Evolutionary conservation across 1,284 basidiomycete species (phyloP), one percentile per base, ranked within the genome.

Genomic region (Apiotrichum porosum): DNA sequence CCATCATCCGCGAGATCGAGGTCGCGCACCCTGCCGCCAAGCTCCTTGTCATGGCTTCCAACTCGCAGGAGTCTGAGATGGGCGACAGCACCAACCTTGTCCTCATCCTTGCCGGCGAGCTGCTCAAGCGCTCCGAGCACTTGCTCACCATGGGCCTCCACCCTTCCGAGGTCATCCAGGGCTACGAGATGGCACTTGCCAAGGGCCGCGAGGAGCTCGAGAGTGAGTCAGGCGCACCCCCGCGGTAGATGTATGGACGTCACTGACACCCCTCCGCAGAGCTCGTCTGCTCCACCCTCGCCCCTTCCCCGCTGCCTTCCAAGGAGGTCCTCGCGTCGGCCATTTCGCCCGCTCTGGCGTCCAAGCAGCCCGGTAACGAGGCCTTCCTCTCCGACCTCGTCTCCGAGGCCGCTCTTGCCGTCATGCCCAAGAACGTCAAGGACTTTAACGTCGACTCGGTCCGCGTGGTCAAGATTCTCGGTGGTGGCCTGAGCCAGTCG

Each of bases 381-480:
- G 86, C 90, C 48, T 78, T 81, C 33, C 79, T 98, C 0, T 81
- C 92, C 1, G 74, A 79, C 2, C 81, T 98, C 6, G 91, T 97
- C 4, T 88, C 94, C 14, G 92, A 98, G 66, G 95, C 95, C 0
- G 86, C 91, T 1, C 75, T 93, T 39, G 80, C 83, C 9, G 85
- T 95, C 57, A 93, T 95, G 89, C 91, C 91, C 15, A 76, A 80
- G 18, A 89, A 92, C 58, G 83, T 85, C 6, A 85, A 85, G 66
- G 84, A 88, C 71, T 97, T 97, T 80, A 95, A 94, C 72, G 92
- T 98, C 28, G 95, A 99, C 75, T 95, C 94, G 57, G 89, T 98
- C 1, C 84, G 94, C 18, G 93, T 99, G 17, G 95, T 98, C 66
- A 99, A 98, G 77, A 97, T 98, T 59, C 86, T 98, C 83, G 95